Percentiles rank a stretch among this genome's conserved stretches.
Evolutionary conservation across 352 stramenopile genomes (phyloP).

Genomic region (Globisporangium echinulatum): DNA sequence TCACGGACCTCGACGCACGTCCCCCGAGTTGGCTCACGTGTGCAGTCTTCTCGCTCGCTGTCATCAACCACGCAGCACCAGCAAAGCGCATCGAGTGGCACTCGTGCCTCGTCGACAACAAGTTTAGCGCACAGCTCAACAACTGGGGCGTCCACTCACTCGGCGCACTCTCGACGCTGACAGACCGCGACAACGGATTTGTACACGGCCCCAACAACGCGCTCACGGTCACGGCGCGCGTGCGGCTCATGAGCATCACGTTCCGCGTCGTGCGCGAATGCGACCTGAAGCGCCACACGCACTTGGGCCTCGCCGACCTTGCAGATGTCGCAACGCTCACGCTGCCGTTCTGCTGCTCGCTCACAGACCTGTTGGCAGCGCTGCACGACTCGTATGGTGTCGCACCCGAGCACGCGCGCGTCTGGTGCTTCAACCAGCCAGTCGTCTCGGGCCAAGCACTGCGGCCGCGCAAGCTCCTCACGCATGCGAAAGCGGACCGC

Average conservation of each 20-base stretch:
- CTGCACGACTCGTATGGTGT: slow-evolving; percentile 28
- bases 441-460: slow-evolving; percentile 67
- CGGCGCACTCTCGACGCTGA: slow-evolving; percentile 44
- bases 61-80: slow-evolving; percentile 42
- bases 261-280: slow-evolving; percentile 63
- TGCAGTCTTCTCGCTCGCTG: slow-evolving; percentile 66
- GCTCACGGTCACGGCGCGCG: slow-evolving; percentile 57
- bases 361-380: slow-evolving; percentile 42
- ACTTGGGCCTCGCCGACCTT: slow-evolving; percentile 56
- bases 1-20: slow-evolving; percentile 58
- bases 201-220: slow-evolving; percentile 24
- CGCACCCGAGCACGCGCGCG: slow-evolving; percentile 19
- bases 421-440: slow-evolving; percentile 80
- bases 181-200: slow-evolving; percentile 47
- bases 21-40: slow-evolving; percentile 65
- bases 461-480: slow-evolving; percentile 63
- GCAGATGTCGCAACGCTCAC: slow-evolving; percentile 35
- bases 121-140: slow-evolving; percentile 66
- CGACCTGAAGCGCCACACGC: slow-evolving; percentile 39
- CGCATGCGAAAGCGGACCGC: slow-evolving; percentile 27
- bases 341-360: slow-evolving; percentile 61
- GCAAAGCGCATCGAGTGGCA: slow-evolving; percentile 65
- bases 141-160: slow-evolving; percentile 82
- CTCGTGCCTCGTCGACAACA: slow-evolving; percentile 78
- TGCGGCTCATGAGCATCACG: slow-evolving; percentile 75